A percentile compares a stretch with the other conserved stretches of the same genome.
These are phyloP conservation scores for Pythium phragmitis DNA, from an alignment of 352 stramenopile genomes.

Conservation along the genomic window DNA sequence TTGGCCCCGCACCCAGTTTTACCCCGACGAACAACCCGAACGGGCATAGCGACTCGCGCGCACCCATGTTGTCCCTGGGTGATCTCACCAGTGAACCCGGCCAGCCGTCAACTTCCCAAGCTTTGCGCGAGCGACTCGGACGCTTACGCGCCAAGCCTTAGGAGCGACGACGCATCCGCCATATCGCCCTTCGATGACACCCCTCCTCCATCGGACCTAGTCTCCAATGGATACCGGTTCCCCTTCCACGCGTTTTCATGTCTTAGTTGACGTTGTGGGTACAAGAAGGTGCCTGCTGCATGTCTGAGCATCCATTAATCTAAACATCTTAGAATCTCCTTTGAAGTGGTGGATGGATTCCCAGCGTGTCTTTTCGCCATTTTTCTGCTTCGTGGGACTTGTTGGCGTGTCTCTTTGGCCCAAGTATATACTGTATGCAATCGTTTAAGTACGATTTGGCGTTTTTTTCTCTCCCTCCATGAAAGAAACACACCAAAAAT, in stretches of 20 bases:
- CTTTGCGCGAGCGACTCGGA: conserved; percentile 28
- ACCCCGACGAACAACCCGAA: conserved; percentile 46
- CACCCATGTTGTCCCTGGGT: conserved; percentile 15
- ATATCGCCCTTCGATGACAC: neutral
- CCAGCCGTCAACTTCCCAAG: conserved; percentile 16
- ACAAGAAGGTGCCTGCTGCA: neutral
- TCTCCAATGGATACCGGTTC: neutral
- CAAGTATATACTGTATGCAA: neutral
- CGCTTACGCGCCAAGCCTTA: conserved; percentile 17
- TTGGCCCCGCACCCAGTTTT: conserved; percentile 35
- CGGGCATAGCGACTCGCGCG: conserved; percentile 1
- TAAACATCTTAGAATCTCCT: neutral
- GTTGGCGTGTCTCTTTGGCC: neutral
- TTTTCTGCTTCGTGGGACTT: neutral
- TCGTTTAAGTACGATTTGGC: conserved; percentile 14
- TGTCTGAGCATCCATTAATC: conserved; percentile 8
- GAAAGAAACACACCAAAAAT: conserved; percentile 1
- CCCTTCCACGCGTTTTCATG: neutral
- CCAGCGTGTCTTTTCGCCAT: neutral
- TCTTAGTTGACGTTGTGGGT: neutral
- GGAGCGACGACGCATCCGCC: neutral
- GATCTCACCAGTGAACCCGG: conserved; percentile 21
- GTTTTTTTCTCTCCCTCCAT: conserved; percentile 12
- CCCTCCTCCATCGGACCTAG: neutral
- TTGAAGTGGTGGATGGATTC: too few relatives aligned